These are phyloP conservation scores for Lanmaoa pseudosensibilis DNA, from an alignment of 768 basidiomycete genomes.

Conservation along the genomic window DNA sequence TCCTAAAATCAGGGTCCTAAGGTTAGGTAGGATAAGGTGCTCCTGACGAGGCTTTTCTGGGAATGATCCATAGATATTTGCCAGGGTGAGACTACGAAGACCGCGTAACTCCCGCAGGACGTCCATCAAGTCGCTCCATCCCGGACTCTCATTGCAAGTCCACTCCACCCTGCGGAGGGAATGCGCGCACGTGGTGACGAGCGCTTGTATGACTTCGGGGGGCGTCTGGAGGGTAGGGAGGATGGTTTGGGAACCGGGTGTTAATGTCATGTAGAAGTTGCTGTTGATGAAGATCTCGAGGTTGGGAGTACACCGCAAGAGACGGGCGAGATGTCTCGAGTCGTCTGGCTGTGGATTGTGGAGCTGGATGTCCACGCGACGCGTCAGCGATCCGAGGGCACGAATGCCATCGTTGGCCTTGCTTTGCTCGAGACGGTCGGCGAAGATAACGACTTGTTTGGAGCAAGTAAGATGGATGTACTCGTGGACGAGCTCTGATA, in stretches of 20 bases:
- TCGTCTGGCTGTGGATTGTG: constrained; percentile 29
- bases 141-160: constrained; percentile 45
- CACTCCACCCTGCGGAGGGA: constrained; percentile 47
- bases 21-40: constrained; percentile 35
- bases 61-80: constrained; percentile 39
- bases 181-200: constrained; percentile 32
- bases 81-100: constrained; percentile 42
- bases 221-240: constrained; percentile 30
- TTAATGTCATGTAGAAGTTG: constrained; percentile 33
- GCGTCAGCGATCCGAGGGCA: constrained; percentile 40
- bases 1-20: constrained; percentile 45
- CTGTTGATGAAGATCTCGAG: constrained; percentile 44
- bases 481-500: constrained; percentile 41
- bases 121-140: constrained; percentile 39
- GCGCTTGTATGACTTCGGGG: constrained; percentile 34
- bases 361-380: constrained; percentile 44
- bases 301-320: constrained; percentile 44
- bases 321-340: constrained; percentile 31
- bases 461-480: constrained; percentile 40
- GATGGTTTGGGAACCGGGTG: constrained; percentile 18
- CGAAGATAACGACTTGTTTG: constrained; percentile 35
- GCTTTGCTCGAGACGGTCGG: constrained; percentile 37
- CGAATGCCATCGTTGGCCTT: constrained; percentile 20
- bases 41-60: constrained; percentile 19
- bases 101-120: constrained; percentile 36